Evolutionary conservation across 73 alveolate genomes (phyloP).

Genomic region (Blepharisma stoltei): DNA sequence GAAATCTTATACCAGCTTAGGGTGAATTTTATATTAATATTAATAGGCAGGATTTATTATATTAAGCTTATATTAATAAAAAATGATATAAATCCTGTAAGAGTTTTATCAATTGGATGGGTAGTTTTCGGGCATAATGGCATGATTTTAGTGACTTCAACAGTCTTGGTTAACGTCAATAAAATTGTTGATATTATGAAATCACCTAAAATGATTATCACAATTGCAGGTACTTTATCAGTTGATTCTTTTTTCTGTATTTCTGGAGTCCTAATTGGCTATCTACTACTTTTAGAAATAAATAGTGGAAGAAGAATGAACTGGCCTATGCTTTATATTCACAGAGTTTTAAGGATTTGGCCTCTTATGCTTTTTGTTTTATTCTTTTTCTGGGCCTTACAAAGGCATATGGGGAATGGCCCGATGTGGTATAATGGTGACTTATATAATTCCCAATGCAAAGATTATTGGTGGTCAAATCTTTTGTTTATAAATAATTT

Average conservation of each 20-base stretch:
- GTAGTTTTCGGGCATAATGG: conserved; percentile 4
- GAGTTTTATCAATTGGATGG: conserved; percentile 22
- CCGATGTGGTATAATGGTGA: background rate
- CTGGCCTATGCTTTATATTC: background rate
- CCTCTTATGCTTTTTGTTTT: background rate
- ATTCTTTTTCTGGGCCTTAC: background rate
- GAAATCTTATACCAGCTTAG: conserved; percentile 39
- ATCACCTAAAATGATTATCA: background rate
- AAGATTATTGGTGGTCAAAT: conserved; percentile 37
- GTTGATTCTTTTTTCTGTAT: conserved; percentile 8
- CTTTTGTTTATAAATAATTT: conserved; percentile 23
- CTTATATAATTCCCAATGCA: background rate
- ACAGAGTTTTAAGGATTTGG: background rate
- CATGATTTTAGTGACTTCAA: background rate
- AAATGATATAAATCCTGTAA: conserved; percentile 22
- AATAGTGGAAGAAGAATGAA: background rate
- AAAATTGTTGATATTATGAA: background rate
- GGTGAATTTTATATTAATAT: too few species aligned
- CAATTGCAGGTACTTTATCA: background rate
- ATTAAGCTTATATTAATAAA: too few species aligned
- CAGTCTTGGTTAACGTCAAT: background rate
- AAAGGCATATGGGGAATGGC: background rate
- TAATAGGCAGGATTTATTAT: too few species aligned
- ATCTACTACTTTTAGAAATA: background rate
- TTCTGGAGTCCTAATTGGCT: background rate